Conservation (phyloP, 2,329 filamentous ascomycete species). For the Botrytis tulipae region DNA sequence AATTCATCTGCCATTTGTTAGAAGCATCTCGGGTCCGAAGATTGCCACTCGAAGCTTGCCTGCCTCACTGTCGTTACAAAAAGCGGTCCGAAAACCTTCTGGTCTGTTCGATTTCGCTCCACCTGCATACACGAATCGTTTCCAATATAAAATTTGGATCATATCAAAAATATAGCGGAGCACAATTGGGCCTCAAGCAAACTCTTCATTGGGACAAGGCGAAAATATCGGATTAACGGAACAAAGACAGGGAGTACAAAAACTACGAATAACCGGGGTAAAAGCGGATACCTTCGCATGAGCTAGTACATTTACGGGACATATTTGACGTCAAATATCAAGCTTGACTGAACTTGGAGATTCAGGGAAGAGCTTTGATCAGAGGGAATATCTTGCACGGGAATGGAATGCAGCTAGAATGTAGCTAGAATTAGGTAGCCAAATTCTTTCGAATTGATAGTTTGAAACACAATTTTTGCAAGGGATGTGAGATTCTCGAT, state of each 20-base stretch:
- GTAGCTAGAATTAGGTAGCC: not conserved
- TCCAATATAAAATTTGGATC: not conserved
- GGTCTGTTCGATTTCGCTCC: not conserved
- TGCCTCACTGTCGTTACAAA: not conserved
- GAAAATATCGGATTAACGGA: not conserved
- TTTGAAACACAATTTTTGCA: not conserved
- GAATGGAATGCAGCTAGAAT: not conserved
- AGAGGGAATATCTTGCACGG: not conserved
- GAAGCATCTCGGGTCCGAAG: not conserved
- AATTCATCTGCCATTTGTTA: not conserved
- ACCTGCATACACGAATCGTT: not conserved
- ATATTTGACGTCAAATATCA: not conserved
- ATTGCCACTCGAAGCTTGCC: not conserved
- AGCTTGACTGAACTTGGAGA: not conserved
- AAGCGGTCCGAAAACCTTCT: not conserved
- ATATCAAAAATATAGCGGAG: not conserved
- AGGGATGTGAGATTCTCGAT: not conserved
- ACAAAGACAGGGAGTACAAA: not conserved
- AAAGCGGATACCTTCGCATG: not conserved
- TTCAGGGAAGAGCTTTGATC: not conserved
- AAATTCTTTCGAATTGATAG: not conserved
- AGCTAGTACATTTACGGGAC: not conserved
- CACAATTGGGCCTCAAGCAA: not conserved
- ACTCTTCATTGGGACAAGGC: not conserved
- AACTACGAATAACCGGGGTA: not conserved